Conservation (phyloP, 768 basidiomycete genomes). For the Rhodotorula graminis region DNA sequence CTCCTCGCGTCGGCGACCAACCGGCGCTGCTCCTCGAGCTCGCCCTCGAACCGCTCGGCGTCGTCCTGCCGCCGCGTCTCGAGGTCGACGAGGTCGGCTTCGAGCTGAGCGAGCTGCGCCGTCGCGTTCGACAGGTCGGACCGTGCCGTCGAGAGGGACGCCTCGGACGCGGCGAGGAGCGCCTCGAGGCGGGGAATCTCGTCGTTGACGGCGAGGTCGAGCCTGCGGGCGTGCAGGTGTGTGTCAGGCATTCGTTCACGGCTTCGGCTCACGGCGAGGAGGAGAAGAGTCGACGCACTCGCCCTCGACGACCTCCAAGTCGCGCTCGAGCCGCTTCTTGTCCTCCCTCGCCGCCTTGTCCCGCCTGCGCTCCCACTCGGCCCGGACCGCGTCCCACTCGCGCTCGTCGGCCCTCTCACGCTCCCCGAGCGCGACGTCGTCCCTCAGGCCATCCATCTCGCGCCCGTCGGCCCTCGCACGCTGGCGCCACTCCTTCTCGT, state of each 20-base stretch:
- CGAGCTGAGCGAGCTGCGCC: not conserved
- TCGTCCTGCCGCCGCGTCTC: slow-evolving; percentile 46
- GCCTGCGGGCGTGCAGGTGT: not conserved
- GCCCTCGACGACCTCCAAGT: slow-evolving; percentile 57
- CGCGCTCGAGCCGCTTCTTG: slow-evolving; percentile 56
- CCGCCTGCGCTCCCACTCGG: not conserved
- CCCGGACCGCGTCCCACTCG: not conserved
- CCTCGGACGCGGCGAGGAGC: slow-evolving; percentile 12
- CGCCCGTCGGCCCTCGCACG: slow-evolving; percentile 29
- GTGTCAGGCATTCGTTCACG: not conserved
- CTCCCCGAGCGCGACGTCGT: slow-evolving; percentile 63
- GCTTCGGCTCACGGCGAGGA: not conserved
- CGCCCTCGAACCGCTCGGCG: slow-evolving; percentile 56
- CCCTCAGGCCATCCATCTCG: slow-evolving; percentile 17
- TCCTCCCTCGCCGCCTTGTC: slow-evolving; percentile 1
- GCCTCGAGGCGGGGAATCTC: slow-evolving; percentile 61
- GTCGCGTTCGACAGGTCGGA: not conserved
- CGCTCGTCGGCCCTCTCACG: slow-evolving; percentile 19
- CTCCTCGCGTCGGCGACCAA: slow-evolving; percentile 6
- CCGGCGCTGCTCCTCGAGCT: slow-evolving; percentile 55
- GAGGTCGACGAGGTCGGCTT: slow-evolving; percentile 5
- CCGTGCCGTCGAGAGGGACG: not conserved
- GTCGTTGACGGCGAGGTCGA: slow-evolving; percentile 26
- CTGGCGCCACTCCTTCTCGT: slow-evolving; percentile 38
- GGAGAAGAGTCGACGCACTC: slow-evolving; percentile 36